A percentile compares a stretch with the other conserved stretches of the same genome.
phyloP scores from a whole-genome alignment of 1,139 yeast genomes.

The Pichia sp. region DNA sequence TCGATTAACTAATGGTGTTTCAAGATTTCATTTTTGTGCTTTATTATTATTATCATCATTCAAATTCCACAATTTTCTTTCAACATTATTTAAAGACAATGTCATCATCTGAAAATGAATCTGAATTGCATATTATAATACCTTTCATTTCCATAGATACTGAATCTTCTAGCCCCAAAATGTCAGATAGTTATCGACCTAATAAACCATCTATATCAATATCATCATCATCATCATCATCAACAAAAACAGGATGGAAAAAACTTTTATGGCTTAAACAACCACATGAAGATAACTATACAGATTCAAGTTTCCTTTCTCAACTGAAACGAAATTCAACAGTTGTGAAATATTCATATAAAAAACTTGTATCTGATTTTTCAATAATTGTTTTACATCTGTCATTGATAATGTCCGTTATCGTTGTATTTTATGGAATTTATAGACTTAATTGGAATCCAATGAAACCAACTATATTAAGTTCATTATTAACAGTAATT shows the following conservation, averaged over 20 bases:
- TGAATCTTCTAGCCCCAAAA: background rate
- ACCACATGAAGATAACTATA: constrained; percentile 88
- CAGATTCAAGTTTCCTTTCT: constrained; percentile 71
- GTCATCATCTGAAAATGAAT: constrained; percentile 6
- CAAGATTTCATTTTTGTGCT: no score
- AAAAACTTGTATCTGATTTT: constrained; percentile 61
- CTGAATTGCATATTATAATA: background rate
- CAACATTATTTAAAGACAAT: background rate
- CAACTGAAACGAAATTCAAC: constrained; percentile 74
- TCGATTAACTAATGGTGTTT: no score
- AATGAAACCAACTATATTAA: constrained; percentile 31
- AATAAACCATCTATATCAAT: background rate
- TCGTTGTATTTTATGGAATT: constrained; percentile 55
- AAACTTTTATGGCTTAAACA: constrained; percentile 84
- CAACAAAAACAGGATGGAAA: constrained; percentile 45
- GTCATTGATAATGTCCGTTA: constrained; percentile 53
- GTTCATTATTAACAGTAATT: constrained; percentile 27
- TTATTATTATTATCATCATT: no score
- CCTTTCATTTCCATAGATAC: background rate
- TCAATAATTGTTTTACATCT: constrained; percentile 62
- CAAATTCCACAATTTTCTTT: no score
- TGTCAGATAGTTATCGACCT: background rate
- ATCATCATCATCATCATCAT: background rate
- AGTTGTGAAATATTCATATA: constrained; percentile 60
- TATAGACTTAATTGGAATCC: constrained; percentile 44